phyloP scores from a whole-genome alignment of 768 basidiomycete species.

The Polyporus arcularius region DNA sequence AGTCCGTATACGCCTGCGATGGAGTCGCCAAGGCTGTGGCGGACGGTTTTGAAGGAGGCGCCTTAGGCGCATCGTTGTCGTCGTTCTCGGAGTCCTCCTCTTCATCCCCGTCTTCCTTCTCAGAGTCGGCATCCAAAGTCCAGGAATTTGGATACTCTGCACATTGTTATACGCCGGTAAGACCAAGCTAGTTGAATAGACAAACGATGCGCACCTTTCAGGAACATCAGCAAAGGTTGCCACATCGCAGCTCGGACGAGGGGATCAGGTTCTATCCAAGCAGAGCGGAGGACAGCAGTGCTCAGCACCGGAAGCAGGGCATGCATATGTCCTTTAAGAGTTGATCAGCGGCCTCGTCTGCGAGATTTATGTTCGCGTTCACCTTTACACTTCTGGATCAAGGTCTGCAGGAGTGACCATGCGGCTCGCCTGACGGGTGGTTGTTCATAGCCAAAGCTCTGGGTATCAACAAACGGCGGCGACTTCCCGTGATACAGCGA shows the following conservation, averaged over 20 bases:
- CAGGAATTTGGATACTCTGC: conserved; percentile 69
- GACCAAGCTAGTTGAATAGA: background rate
- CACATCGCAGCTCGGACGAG: conserved; percentile 70
- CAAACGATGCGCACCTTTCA: conserved; percentile 55
- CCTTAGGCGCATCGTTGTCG: conserved; percentile 30
- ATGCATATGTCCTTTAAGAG: conserved; percentile 26
- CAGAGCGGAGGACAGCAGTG: conserved; percentile 61
- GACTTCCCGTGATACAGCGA: conserved; percentile 46
- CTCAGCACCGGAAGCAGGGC: conserved; percentile 50
- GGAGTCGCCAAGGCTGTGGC: conserved; percentile 8
- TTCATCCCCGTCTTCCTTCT: conserved; percentile 37
- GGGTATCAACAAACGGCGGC: conserved; percentile 44
- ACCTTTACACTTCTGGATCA: conserved; percentile 52
- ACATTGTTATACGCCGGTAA: background rate
- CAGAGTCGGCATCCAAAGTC: conserved; percentile 43
- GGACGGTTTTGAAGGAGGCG: conserved; percentile 1
- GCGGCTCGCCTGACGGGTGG: conserved; percentile 72
- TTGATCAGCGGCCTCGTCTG: background rate
- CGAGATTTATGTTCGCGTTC: background rate
- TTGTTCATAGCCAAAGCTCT: conserved; percentile 62
- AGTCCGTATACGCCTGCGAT: conserved; percentile 63
- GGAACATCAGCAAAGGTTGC: conserved; percentile 67
- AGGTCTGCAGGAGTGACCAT: conserved; percentile 56
- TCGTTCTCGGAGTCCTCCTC: conserved; percentile 35
- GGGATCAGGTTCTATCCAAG: conserved; percentile 70